These are phyloP conservation scores for Esteya vermicola DNA, from an alignment of 2,329 filamentous ascomycete genomes.

Conservation along the genomic window DNA sequence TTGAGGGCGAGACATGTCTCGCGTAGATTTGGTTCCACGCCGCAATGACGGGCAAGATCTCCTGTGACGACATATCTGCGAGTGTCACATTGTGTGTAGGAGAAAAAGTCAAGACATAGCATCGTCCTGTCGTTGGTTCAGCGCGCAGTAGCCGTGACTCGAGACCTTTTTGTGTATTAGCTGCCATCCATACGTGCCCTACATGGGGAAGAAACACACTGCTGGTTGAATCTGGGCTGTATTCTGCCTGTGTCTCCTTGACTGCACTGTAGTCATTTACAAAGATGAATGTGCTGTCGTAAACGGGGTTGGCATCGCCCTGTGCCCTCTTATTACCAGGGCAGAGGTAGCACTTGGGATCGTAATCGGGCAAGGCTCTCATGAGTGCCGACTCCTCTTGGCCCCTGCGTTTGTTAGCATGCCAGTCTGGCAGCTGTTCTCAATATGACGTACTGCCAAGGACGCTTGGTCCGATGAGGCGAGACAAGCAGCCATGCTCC, in stretches of 20 bases:
- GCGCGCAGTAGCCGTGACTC: slow-evolving; percentile 67
- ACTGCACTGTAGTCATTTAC: slow-evolving; percentile 97
- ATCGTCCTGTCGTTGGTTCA: slow-evolving; percentile 81
- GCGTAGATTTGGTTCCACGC: slow-evolving; percentile 90
- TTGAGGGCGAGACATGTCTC: slow-evolving; percentile 60
- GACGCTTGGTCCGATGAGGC: slow-evolving; percentile 88
- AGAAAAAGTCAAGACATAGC: slow-evolving; percentile 93
- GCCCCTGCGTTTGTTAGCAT: slow-evolving; percentile 38
- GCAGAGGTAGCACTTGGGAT: slow-evolving; percentile 85
- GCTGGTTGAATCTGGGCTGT: slow-evolving; percentile 28
- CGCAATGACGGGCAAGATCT: slow-evolving; percentile 72
- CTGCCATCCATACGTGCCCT: slow-evolving; percentile 1
- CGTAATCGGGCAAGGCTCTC: slow-evolving; percentile 62
- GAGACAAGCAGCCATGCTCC: slow-evolving; percentile 90
- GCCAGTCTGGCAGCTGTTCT: not conserved
- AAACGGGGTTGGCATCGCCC: slow-evolving; percentile 75
- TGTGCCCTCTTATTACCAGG: slow-evolving; percentile 81
- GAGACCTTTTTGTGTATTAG: slow-evolving; percentile 52
- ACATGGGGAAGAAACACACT: not conserved
- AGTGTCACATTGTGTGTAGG: slow-evolving; percentile 82
- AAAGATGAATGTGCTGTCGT: slow-evolving; percentile 80
- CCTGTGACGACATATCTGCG: slow-evolving; percentile 64
- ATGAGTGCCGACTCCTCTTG: slow-evolving; percentile 61
- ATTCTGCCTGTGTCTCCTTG: slow-evolving; percentile 81
- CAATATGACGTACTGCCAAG: slow-evolving; percentile 60